Base-by-base conservation (phyloP, 2,329 filamentous ascomycete species). In the Thelonectria olida region DNA sequence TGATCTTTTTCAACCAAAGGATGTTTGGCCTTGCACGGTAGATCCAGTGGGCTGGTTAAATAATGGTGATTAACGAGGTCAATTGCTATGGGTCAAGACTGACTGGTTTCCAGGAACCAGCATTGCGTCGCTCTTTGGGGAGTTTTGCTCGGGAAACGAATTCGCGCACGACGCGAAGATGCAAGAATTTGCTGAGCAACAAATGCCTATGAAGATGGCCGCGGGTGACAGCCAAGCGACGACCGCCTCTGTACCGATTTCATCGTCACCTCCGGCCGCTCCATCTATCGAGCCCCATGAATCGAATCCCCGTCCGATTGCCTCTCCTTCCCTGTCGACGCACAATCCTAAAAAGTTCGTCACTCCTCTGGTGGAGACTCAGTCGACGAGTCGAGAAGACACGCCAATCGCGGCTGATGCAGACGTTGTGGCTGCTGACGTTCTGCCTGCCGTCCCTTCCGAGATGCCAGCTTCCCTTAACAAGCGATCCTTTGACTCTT, bases 11-110 rank as follows among this genome's bases (percentile, higher is more conserved):
- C 85, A 80, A 25, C 93, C 93, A 0, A 86, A 79, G 45, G 93
- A 97, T 68, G 81, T 97, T 2, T 91, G 90, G 80, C 93, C 94
- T 0, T 97, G 93, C 72, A 97, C 93, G 0, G 87, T 90, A 2
- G 84, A 92, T 62, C 76, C 84, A 15, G 69, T 75, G 0, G 78
- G 79, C 1, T 97, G 93, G 93, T 58, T 79, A 3, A 79, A 79
- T 25, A 80, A 88, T 60, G 81, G 80, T 72, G 75, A 58, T 65
- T 57, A 15, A 12, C 42, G 22, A 13, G 4, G 8, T 27, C 15
- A 15, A 3, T 15, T 2, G 12, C 3, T 2, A 17, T 7, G 8
- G 20, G 4, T 3, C 19, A 22, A 17, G 5, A 2, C 23, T 58
- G n/a, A 66, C 19, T 22, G 1, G 50, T 12, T 5, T 3, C 27